These are phyloP conservation scores for Phylloporus sp. DNA, from an alignment of 768 basidiomycete species.

Conservation along the genomic window DNA sequence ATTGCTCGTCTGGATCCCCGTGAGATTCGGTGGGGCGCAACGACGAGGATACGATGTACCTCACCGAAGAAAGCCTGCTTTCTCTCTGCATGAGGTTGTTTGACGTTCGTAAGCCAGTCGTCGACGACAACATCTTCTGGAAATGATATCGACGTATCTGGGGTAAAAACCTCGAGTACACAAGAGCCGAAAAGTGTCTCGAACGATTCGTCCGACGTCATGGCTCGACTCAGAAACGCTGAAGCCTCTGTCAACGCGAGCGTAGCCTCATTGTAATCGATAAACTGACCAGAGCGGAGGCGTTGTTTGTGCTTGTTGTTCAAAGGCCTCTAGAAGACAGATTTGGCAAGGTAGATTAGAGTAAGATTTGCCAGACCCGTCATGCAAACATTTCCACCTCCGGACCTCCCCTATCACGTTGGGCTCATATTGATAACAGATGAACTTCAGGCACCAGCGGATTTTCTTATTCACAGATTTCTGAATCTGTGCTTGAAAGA, in stretches of 20 bases:
- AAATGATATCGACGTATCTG: slow-evolving; percentile 58
- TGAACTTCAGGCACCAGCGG: slow-evolving; percentile 62
- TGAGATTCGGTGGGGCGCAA: slow-evolving; percentile 14
- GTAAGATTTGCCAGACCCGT: neutral
- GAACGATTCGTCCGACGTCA: slow-evolving; percentile 38
- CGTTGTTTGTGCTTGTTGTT: slow-evolving; percentile 17
- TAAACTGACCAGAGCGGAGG: neutral
- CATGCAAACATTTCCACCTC: slow-evolving; percentile 48
- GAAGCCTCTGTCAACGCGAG: neutral
- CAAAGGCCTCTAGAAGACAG: slow-evolving; percentile 15
- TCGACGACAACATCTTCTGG: slow-evolving; percentile 44
- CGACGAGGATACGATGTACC: slow-evolving; percentile 23
- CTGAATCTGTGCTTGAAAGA: slow-evolving; percentile 51
- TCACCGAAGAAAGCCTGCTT: slow-evolving; percentile 73
- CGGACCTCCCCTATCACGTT: slow-evolving; percentile 44
- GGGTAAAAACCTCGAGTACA: slow-evolving; percentile 57
- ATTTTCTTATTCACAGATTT: slow-evolving; percentile 61
- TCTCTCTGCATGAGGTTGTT: slow-evolving; percentile 43
- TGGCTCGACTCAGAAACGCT: neutral
- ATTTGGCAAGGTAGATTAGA: slow-evolving; percentile 16
- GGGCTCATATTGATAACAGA: slow-evolving; percentile 64
- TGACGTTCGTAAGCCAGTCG: slow-evolving; percentile 52
- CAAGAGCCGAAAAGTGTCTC: slow-evolving; percentile 61
- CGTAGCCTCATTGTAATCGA: neutral
- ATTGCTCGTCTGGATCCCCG: slow-evolving; percentile 46